Conservation (phyloP, 2,329 filamentous ascomycete genomes). For the Paecilomyces niveus region DNA sequence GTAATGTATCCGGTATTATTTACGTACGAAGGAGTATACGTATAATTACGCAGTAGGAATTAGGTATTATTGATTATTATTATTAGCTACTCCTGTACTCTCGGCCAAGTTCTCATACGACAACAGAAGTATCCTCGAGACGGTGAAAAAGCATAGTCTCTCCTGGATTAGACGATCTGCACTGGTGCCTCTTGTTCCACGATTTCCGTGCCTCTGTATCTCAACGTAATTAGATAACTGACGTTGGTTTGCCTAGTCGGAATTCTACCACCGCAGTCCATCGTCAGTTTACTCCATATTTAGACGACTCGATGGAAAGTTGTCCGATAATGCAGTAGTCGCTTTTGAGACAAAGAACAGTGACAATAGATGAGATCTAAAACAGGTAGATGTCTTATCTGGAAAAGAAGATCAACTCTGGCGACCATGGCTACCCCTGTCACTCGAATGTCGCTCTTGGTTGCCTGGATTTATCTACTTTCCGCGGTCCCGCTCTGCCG, state of each 20-base stretch:
- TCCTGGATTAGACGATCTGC: background rate
- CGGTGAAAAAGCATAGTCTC: background rate
- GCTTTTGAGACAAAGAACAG: background rate
- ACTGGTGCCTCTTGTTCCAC: background rate
- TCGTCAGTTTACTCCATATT: background rate
- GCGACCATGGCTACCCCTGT: background rate
- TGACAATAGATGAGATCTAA: background rate
- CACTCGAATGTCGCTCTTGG: background rate
- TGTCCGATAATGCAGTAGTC: background rate
- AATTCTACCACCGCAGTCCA: background rate
- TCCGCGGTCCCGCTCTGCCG: background rate
- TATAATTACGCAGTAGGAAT: background rate
- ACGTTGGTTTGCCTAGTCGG: background rate
- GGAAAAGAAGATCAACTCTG: background rate
- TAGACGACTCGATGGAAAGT: background rate
- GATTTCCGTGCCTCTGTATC: background rate
- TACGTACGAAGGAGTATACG: too few species aligned
- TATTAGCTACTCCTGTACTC: too few species aligned
- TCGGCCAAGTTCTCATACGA: too few species aligned
- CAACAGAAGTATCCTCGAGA: too few species aligned
- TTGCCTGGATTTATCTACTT: background rate
- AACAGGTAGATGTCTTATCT: background rate
- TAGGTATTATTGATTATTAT: too few species aligned
- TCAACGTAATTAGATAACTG: background rate
- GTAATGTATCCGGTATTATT: too few species aligned